Evolutionary conservation across 345 rosid species (phyloP).

Genomic region (Lepidium sativum): DNA sequence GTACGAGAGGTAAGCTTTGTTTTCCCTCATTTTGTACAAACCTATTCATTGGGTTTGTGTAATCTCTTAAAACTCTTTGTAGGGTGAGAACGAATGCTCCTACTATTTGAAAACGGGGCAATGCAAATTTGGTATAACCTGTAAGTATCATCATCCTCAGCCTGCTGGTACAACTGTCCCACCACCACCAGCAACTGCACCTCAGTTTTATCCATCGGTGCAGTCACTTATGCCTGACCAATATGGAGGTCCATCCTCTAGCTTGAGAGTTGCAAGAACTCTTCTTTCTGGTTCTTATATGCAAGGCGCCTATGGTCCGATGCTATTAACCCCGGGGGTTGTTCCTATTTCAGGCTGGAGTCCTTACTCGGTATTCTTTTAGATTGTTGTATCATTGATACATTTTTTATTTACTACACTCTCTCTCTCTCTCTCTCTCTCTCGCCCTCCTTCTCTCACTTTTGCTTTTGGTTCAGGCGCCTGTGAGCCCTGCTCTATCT

Average conservation of each 20-base stretch:
- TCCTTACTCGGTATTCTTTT: constrained; percentile 64
- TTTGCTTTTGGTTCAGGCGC: constrained; percentile 42
- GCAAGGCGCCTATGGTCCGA: constrained; percentile 74
- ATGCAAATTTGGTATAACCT: constrained; percentile 84
- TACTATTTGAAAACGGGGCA: constrained; percentile 89
- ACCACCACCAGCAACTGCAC: constrained; percentile 43
- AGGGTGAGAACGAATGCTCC: constrained; percentile 94
- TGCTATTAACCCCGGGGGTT: constrained; percentile 64
- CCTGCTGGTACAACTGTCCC: constrained; percentile 52
- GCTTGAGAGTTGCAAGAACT: constrained; percentile 63
- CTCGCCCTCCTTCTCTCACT: neutral
- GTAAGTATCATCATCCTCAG: constrained; percentile 95
- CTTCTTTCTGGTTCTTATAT: constrained; percentile 63
- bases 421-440: neutral
- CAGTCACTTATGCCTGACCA: constrained; percentile 77
- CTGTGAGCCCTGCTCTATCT: constrained; percentile 75
- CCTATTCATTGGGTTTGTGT: neutral
- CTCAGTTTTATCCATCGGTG: constrained; percentile 68
- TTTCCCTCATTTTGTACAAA: neutral
- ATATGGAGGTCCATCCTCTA: constrained; percentile 47
- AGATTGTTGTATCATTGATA: neutral
- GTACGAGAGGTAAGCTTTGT: constrained; percentile 51
- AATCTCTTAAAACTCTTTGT: constrained; percentile 23
- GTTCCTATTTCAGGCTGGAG: constrained; percentile 74
- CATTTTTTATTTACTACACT: neutral